Evolutionary conservation across 2,329 filamentous ascomycete species (phyloP).

Genomic region (Hypocrella siamensis): DNA sequence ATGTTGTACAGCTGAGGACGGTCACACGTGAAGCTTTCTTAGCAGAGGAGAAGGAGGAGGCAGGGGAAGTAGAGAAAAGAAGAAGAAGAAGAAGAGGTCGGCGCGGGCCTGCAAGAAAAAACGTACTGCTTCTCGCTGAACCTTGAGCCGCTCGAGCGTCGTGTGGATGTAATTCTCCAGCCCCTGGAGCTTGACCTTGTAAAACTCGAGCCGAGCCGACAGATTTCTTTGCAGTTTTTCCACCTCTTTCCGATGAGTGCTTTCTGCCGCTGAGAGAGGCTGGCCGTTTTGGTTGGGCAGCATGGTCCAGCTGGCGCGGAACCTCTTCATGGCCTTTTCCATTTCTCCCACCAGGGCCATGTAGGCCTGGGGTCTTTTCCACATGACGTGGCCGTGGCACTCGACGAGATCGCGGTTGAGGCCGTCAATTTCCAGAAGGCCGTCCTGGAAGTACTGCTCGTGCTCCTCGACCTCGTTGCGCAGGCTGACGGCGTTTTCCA

Average conservation of each 20-base stretch:
- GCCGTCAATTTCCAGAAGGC: conserved; percentile 39
- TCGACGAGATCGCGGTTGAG: conserved; percentile 48
- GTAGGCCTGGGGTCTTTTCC: conserved; percentile 48
- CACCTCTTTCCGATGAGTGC: conserved; percentile 15
- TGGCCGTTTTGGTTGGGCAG: conserved; percentile 3
- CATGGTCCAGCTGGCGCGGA: conserved; percentile 11
- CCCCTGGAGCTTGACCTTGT: conserved; percentile 42
- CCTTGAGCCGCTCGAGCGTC: conserved; percentile 42
- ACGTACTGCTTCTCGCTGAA: conserved; percentile 42
- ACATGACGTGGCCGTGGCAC: conserved; percentile 45
- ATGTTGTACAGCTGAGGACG: conserved; percentile 43
- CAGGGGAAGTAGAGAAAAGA: background rate
- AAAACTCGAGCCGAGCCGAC: conserved; percentile 39
- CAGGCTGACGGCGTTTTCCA: conserved; percentile 46
- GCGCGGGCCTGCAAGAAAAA: too few relatives aligned
- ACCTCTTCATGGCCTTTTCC: conserved; percentile 29
- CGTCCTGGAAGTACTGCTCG: conserved; percentile 37
- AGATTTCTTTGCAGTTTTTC: conserved; percentile 36
- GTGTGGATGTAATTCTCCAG: conserved; percentile 48
- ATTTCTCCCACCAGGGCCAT: conserved; percentile 35
- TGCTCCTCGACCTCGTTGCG: conserved; percentile 41
- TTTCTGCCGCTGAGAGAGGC: conserved; percentile 10
- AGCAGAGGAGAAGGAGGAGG: too few relatives aligned
- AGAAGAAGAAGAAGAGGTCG: background rate
- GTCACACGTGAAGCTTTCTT: background rate